Percentiles rank a stretch among this genome's conserved stretches.
phyloP scores from a whole-genome alignment of 2,329 filamentous ascomycete species.

The Davidsoniella virescens region DNA sequence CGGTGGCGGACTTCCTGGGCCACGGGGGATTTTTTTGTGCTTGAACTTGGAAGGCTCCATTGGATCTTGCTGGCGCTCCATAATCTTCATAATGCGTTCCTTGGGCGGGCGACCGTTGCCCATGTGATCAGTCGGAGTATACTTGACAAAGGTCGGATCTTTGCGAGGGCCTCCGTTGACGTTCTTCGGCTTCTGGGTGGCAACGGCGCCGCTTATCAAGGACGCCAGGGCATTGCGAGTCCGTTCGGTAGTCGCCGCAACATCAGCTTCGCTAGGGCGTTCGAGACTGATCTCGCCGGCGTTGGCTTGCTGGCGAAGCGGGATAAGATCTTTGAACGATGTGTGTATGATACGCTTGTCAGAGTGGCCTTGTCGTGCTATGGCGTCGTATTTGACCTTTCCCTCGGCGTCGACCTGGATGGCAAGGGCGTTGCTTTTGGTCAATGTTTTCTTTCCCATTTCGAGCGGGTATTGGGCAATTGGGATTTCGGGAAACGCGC shows the following conservation, averaged over 20 bases:
- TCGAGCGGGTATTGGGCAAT: constrained; percentile 91
- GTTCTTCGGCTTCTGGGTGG: constrained; percentile 91
- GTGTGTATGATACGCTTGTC: constrained; percentile 78
- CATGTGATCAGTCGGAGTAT: constrained; percentile 95
- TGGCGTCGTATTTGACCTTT: constrained; percentile 91
- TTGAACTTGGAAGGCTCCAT: constrained; percentile 98
- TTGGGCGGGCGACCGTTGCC: constrained; percentile 73
- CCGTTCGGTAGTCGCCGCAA: constrained; percentile 67
- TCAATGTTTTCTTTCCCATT: constrained; percentile 69
- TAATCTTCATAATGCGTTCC: constrained; percentile 96
- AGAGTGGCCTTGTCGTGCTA: constrained; percentile 75
- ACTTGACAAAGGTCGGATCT: constrained; percentile 85
- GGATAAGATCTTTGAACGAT: constrained; percentile 93
- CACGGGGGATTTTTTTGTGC: constrained; percentile 92
- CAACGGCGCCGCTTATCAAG: constrained; percentile 70
- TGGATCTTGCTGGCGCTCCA: constrained; percentile 81
- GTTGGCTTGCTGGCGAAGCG: constrained; percentile 79
- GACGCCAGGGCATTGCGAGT: constrained; percentile 74
- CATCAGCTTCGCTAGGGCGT: constrained; percentile 69
- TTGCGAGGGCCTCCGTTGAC: constrained; percentile 65
- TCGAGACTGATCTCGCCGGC: constrained; percentile 81
- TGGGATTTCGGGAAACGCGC: constrained; percentile 85
- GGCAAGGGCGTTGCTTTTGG: constrained; percentile 72
- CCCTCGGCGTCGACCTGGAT: constrained; percentile 82
- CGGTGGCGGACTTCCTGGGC: constrained; percentile 80